Evolutionary conservation across 2,329 filamentous ascomycete genomes (phyloP).

Genomic region (Bertia moriformis): DNA sequence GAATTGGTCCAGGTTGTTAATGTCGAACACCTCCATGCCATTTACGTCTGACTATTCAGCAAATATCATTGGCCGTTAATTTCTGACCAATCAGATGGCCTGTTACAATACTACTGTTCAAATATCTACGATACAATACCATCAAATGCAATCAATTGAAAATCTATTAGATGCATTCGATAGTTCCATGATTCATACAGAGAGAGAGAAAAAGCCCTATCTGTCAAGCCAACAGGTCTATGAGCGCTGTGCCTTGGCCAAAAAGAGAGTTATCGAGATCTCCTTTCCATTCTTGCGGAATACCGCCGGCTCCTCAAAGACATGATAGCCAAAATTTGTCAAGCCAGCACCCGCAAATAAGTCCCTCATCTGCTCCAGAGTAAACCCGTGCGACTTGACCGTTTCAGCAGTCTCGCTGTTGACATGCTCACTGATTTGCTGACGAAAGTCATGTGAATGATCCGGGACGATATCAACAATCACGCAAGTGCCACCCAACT

Average conservation of each 20-base stretch:
- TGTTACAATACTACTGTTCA: too few species aligned
- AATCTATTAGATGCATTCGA: too few species aligned
- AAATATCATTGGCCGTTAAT: too few species aligned
- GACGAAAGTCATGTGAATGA: neutral
- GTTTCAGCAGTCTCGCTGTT: neutral
- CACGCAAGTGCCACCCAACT: neutral
- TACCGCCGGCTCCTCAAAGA: neutral
- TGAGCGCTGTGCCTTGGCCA: neutral
- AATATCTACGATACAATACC: too few species aligned
- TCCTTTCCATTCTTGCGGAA: neutral
- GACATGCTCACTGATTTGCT: neutral
- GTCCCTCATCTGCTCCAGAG: neutral
- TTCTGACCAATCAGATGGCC: too few species aligned
- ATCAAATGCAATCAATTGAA: too few species aligned
- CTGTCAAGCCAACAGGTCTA: too few species aligned
- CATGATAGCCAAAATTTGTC: neutral
- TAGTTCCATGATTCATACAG: too few species aligned
- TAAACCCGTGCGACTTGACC: neutral
- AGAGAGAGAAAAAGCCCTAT: too few species aligned
- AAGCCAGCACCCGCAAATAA: neutral
- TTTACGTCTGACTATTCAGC: too few species aligned
- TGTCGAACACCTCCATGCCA: too few species aligned
- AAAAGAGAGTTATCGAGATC: neutral
- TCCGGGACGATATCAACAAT: neutral
- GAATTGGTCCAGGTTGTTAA: too few species aligned